A percentile compares a stretch with the other conserved stretches of the same genome.
These are phyloP conservation scores for Neurospora hispaniola DNA, from an alignment of 495 filamentous ascomycete species.

Conservation along the genomic window DNA sequence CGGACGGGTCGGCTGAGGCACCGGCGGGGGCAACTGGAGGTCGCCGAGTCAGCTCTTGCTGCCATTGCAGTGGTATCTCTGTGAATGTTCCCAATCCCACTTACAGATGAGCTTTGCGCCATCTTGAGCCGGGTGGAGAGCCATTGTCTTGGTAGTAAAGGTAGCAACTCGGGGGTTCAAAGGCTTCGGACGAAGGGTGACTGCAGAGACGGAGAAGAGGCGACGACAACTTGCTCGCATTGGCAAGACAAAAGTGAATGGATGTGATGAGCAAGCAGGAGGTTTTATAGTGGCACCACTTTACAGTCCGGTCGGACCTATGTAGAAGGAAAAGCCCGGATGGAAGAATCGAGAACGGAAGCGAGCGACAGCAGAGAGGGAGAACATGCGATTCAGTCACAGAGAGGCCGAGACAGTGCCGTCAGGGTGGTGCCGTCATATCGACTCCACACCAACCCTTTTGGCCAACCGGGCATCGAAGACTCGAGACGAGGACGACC, in stretches of 20 bases:
- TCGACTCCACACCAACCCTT: background rate
- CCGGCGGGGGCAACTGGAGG: constrained; percentile 32
- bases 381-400: background rate
- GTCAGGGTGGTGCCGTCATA: background rate
- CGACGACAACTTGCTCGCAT: background rate
- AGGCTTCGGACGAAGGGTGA: background rate
- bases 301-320: background rate
- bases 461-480: background rate
- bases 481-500: background rate
- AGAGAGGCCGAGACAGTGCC: background rate
- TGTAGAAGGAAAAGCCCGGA: background rate
- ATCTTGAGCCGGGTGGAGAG: constrained; percentile 33
- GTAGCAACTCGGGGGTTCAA: background rate
- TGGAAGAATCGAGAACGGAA: background rate
- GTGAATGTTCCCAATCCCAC: constrained; percentile 10
- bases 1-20: constrained; percentile 9
- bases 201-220: constrained; percentile 2
- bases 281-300: background rate
- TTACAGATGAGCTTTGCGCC: constrained; percentile 42
- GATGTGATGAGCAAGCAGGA: background rate
- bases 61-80: background rate
- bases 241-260: background rate
- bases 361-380: background rate
- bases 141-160: constrained; percentile 25
- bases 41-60: constrained; percentile 32